Base-by-base conservation (phyloP, 176 grass and related monocot genomes). In the Oryza glumipatula region DNA sequence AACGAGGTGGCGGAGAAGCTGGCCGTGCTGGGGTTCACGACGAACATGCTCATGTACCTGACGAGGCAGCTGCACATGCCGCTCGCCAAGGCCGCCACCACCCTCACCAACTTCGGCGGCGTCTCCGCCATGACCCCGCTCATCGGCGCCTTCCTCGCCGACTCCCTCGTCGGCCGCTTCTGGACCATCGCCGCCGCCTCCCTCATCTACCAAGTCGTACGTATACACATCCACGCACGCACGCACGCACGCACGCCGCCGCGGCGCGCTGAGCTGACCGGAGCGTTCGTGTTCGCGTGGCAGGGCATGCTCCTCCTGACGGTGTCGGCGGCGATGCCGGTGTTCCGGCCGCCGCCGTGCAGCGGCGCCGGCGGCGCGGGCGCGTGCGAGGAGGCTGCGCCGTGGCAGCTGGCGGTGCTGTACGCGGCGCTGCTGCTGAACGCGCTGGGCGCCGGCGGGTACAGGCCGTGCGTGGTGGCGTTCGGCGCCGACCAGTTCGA, bases 401-500 rank as follows among this genome's bases (percentile, higher is more conserved):
- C 88, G 26, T 94, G 92, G 91, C 91, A 97, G 79, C 87, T 94
- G 9, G 68, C 85, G 3, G 88, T 97, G 35, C 86, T 97, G 16
- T 97, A 94, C 77, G 65, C 7, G 2, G 81, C 88, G 2, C 90
- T 94, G 65, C 76, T 94, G 1, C 86, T 97, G 22, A 94, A 88
- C 88, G 86, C 92, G 44, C 12, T 94, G 7, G 94, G 85, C 11
- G 91, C 94, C n/a, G 92, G 94, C 30, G 94, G 94, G 65, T 91
- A 91, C 88, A 79, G 92, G 9, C 88, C 94, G 9, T 97, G 92
- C 90, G 82, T 97, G 72, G 91, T 94, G 45, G 87, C 90, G 76
- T 97, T 97, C 51, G 94, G 94, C 9, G 94, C 92, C 3, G 91
- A 94, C 81, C 94, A 97, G 80, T 97, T 97, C 41, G 88, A 97